Conservation (phyloP, 1,284 basidiomycete species). For the Xerocomus minutiporus region DNA sequence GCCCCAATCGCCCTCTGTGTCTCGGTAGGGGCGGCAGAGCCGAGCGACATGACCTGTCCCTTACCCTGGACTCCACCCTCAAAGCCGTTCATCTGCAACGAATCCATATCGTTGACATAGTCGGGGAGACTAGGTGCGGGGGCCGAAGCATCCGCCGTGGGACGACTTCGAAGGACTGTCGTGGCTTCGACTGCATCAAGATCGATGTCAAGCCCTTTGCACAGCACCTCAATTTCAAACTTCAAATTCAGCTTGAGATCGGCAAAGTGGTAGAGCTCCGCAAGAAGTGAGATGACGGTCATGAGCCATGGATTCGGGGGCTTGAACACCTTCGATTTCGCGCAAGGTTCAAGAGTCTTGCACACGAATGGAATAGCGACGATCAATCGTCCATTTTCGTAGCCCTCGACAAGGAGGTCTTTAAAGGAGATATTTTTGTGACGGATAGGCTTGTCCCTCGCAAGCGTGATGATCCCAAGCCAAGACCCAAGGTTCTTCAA, state of each 20-base stretch:
- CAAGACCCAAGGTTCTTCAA: constrained; percentile 96
- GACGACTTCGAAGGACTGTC: constrained; percentile 72
- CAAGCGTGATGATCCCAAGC: constrained; percentile 92
- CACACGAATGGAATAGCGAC: constrained; percentile 98
- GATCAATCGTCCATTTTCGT: constrained; percentile 86
- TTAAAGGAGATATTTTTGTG: constrained; percentile 95
- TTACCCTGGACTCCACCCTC: constrained; percentile 50
- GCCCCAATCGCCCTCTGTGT: constrained; percentile 59
- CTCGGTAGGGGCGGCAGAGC: constrained; percentile 52
- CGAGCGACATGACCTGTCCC: constrained; percentile 56
- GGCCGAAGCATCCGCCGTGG: constrained; percentile 45
- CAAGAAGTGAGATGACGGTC: constrained; percentile 88
- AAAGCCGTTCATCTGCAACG: constrained; percentile 65
- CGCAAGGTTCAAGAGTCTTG: constrained; percentile 91
- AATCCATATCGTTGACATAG: constrained; percentile 67
- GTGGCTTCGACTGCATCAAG: constrained; percentile 85
- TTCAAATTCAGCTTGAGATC: constrained; percentile 97
- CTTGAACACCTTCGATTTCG: constrained; percentile 87
- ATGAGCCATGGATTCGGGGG: constrained; percentile 99
- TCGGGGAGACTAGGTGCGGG: constrained; percentile 60
- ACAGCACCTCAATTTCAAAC: constrained; percentile 98
- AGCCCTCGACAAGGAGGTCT: constrained; percentile 92
- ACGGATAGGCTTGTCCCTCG: constrained; percentile 87
- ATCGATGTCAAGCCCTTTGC: constrained; percentile 87
- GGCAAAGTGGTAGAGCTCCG: constrained; percentile 94